phyloP scores from a whole-genome alignment of 208 protist genomes.

The Crithidia thermophila region DNA sequence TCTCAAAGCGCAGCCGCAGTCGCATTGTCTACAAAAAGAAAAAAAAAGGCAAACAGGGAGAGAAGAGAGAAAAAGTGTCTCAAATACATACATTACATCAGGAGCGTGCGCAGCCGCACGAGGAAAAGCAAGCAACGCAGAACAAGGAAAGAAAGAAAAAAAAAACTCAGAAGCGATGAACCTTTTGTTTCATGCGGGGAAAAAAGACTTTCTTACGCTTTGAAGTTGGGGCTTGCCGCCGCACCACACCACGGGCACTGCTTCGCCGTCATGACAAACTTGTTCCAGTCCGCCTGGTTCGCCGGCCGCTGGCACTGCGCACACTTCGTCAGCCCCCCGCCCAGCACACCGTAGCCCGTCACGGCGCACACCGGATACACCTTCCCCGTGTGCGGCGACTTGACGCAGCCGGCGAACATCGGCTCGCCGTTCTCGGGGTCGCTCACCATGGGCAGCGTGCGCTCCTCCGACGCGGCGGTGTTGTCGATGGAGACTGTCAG shows the following conservation, averaged over 20 bases:
- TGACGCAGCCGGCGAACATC: conserved; percentile 88
- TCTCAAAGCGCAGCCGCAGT: too few relatives aligned
- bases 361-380: conserved; percentile 88
- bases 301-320: conserved; percentile 77
- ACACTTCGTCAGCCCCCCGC: conserved; percentile 69
- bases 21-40: neutral
- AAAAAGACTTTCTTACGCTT: conserved; percentile 27
- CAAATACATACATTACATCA: neutral
- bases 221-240: conserved; percentile 67
- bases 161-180: neutral
- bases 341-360: conserved; percentile 89
- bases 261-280: conserved; percentile 79
- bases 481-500: conserved; percentile 91
- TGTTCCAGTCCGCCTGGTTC: conserved; percentile 93
- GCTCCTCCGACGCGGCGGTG: conserved; percentile 41
- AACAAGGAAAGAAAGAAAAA: conserved; percentile 7
- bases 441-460: conserved; percentile 56
- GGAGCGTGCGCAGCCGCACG: neutral
- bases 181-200: neutral
- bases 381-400: conserved; percentile 70
- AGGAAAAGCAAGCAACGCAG: neutral
- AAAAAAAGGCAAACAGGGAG: neutral
- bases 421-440: conserved; percentile 65
- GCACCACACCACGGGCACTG: conserved; percentile 90
- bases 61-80: neutral